Percentiles rank a stretch among this genome's conserved stretches.
Conservation (phyloP, 148 eudicot species). For the Amaranthus cruentus region DNA sequence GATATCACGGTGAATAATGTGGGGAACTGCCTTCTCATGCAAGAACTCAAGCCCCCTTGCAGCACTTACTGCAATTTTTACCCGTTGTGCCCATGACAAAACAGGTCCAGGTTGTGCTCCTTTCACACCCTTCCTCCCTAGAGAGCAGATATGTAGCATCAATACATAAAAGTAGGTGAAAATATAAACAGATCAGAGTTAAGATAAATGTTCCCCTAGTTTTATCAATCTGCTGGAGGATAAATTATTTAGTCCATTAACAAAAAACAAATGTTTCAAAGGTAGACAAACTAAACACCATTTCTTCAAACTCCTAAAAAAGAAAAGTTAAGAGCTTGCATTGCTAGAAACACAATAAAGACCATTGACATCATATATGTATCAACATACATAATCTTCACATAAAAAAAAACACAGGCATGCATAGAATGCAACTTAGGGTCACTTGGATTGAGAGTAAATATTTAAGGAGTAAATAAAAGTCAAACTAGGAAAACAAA, state of each 20-base stretch:
- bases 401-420: too few relatives aligned
- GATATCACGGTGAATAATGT: slow-evolving; percentile 66
- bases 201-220: neutral
- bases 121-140: slow-evolving; percentile 84
- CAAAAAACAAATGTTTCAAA: neutral
- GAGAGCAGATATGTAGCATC: neutral
- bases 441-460: too few relatives aligned
- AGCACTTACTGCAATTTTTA: slow-evolving; percentile 74
- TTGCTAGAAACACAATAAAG: too few relatives aligned
- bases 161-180: neutral
- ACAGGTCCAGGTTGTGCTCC: slow-evolving; percentile 94
- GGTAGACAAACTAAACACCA: neutral
- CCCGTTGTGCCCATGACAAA: slow-evolving; percentile 73
- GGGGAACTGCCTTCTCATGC: slow-evolving; percentile 78
- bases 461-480: too few relatives aligned
- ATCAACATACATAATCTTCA: too few relatives aligned
- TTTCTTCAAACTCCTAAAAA: neutral
- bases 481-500: too few relatives aligned
- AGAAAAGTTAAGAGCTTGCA: too few relatives aligned
- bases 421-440: too few relatives aligned
- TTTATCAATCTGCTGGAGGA: too few relatives aligned
- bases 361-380: too few relatives aligned
- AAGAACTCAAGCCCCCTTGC: slow-evolving; percentile 83
- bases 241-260: neutral
- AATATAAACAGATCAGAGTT: neutral